Evolutionary conservation across 1,284 basidiomycete species (phyloP).

Genomic region (Pulveroboletus ridleyi): DNA sequence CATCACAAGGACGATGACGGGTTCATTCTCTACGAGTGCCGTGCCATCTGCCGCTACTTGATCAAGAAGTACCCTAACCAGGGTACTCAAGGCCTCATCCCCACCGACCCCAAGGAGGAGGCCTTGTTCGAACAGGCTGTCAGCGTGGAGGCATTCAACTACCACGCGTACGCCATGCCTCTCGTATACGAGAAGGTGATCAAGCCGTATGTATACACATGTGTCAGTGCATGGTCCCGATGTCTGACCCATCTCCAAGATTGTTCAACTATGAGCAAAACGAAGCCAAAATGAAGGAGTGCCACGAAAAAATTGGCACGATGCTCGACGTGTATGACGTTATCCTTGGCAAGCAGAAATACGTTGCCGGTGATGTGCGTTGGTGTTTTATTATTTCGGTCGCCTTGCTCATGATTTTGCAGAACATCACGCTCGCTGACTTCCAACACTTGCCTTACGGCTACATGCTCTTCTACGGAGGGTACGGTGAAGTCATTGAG

Average conservation of each 20-base stretch:
- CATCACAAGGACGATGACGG: constrained; percentile 48
- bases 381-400: neutral
- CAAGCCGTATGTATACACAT: constrained; percentile 40
- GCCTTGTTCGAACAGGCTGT: constrained; percentile 16
- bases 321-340: constrained; percentile 51
- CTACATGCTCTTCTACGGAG: constrained; percentile 6
- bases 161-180: constrained; percentile 34
- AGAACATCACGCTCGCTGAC: constrained; percentile 56
- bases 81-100: constrained; percentile 42
- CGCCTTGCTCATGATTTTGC: constrained; percentile 15
- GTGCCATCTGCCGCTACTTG: constrained; percentile 59
- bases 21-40: constrained; percentile 54
- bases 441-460: constrained; percentile 60
- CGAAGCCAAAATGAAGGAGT: constrained; percentile 31
- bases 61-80: constrained; percentile 49
- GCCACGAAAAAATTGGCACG: constrained; percentile 34
- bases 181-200: constrained; percentile 21
- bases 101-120: constrained; percentile 36
- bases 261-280: constrained; percentile 28
- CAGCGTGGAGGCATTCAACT: constrained; percentile 28
- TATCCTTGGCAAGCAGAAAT: constrained; percentile 53
- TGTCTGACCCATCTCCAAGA: constrained; percentile 15
- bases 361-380: constrained; percentile 54
- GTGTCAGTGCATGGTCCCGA: constrained; percentile 8
- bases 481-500: constrained; percentile 15